Conservation (phyloP, 2,329 filamentous ascomycete genomes). For the Colletotrichum truncatum region DNA sequence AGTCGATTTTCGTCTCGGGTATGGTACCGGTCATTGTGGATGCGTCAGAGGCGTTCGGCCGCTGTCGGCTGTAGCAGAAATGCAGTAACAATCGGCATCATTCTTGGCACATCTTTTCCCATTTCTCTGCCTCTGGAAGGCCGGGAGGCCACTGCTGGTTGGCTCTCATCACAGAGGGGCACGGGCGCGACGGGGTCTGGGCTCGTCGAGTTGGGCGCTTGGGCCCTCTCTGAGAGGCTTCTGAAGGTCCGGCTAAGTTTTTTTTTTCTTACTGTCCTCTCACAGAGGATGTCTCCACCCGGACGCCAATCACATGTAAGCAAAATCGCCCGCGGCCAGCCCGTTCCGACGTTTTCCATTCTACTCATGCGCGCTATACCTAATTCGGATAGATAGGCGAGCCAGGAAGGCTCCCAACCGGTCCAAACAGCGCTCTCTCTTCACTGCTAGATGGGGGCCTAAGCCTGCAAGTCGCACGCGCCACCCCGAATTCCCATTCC, state of each 20-base stretch:
- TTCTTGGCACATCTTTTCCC: neutral
- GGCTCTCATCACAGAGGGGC: neutral
- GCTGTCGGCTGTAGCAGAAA: neutral
- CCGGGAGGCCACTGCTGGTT: neutral
- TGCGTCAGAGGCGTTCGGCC: slow-evolving; percentile 15
- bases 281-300: slow-evolving; percentile 4
- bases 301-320: slow-evolving; percentile 29
- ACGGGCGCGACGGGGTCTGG: neutral
- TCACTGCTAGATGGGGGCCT: neutral
- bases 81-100: neutral
- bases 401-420: neutral
- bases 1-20: neutral
- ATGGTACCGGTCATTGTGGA: neutral
- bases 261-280: neutral
- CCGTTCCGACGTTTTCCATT: slow-evolving; percentile 8
- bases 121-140: no score
- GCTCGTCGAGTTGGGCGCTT: neutral
- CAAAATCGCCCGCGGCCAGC: neutral
- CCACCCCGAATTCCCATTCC: slow-evolving; percentile 26
- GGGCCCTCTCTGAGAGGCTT: neutral
- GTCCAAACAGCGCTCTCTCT: slow-evolving; percentile 15
- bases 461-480: slow-evolving; percentile 15
- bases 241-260: neutral
- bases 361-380: slow-evolving; percentile 14
- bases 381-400: slow-evolving; percentile 19